Percentiles rank a stretch among this genome's conserved stretches.
Conservation (phyloP, 108 stramenopile genomes). For the Mayamaea pseudoterrestris region DNA sequence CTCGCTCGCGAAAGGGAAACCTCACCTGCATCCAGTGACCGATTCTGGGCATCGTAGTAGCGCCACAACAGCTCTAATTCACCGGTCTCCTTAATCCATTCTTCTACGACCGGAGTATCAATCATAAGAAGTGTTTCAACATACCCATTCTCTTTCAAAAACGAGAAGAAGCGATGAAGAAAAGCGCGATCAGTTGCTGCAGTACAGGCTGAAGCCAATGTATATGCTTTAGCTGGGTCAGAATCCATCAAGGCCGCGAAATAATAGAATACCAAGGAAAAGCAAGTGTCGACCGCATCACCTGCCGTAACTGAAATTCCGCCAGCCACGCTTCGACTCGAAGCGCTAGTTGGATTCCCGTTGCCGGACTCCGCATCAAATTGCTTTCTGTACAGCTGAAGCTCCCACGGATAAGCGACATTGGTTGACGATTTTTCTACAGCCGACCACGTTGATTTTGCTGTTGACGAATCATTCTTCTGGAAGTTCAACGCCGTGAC, state of each 20-base stretch:
- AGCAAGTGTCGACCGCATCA: conserved; percentile 64
- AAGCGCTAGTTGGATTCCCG: not conserved
- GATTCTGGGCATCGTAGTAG: conserved; percentile 59
- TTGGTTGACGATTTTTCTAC: not conserved
- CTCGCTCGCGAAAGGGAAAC: conserved; percentile 37
- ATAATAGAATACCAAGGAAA: conserved; percentile 60
- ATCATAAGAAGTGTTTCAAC: conserved; percentile 56
- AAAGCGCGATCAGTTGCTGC: conserved; percentile 48
- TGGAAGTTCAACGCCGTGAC: conserved; percentile 67
- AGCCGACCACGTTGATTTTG: not conserved
- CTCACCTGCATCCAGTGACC: conserved; percentile 50
- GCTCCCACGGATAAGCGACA: conserved; percentile 50
- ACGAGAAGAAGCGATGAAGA: conserved; percentile 47
- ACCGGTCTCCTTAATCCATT: conserved; percentile 47
- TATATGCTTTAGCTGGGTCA: conserved; percentile 26
- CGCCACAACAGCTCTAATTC: conserved; percentile 38
- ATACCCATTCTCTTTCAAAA: conserved; percentile 41
- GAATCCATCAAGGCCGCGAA: conserved; percentile 42
- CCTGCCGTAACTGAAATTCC: conserved; percentile 44
- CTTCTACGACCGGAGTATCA: conserved; percentile 49
- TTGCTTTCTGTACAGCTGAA: conserved; percentile 55
- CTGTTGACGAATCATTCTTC: conserved; percentile 6
- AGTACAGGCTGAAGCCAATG: conserved; percentile 50
- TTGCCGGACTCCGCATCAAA: conserved; percentile 2
- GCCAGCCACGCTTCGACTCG: conserved; percentile 12